Base-by-base conservation (phyloP, 75 land plant genomes). In the Adiantum capillusveneris region DNA sequence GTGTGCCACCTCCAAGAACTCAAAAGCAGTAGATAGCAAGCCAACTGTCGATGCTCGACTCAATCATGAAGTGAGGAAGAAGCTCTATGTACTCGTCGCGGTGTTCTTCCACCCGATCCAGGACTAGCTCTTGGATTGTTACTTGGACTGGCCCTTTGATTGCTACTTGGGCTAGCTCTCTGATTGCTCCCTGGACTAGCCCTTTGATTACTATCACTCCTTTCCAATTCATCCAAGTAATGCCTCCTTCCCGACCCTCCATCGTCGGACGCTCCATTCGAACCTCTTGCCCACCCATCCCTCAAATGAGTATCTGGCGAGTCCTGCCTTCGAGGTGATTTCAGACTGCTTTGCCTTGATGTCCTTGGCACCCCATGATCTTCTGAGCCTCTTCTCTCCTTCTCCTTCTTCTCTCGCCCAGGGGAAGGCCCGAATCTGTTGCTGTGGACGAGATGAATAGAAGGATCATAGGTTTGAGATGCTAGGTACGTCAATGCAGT, bases 61-160 rank as follows among this genome's bases (percentile, higher is more conserved):
- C 7, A 34, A 34, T 34, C 37, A 34, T 34, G 37, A 34, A 5
- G 37, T 34, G 37, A 34, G 3, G 37, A 74, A 52, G 60, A 16
- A 25, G 61, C 37, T 2, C 61, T 34, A 39, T 59, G 61, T 20
- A 18, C 12, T 39, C 34, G 20, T 44, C 70, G 70, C 31, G 75
- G 28, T 31, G 64, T 70, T 57, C 77, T 78, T 0, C 62, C 75
- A 11, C 78, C 70, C 49, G 74, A 77, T 28, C 55, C 81, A 0
- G 89, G 78, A 6, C 85, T 79, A 52, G 70, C 80, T 1, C 16
- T 34, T 26, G 7, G 68, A 29, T 64, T 56, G 6, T 41, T 56
- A 1, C 60, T 60, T 18, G 50, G 67, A 27, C 53, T 43, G 25
- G 63, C 73, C 9, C 7, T 34, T 9, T 34, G 37, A 22, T 64